Evolutionary conservation across 1,284 basidiomycete genomes (phyloP).

Genomic region (Puccinia horiana): DNA sequence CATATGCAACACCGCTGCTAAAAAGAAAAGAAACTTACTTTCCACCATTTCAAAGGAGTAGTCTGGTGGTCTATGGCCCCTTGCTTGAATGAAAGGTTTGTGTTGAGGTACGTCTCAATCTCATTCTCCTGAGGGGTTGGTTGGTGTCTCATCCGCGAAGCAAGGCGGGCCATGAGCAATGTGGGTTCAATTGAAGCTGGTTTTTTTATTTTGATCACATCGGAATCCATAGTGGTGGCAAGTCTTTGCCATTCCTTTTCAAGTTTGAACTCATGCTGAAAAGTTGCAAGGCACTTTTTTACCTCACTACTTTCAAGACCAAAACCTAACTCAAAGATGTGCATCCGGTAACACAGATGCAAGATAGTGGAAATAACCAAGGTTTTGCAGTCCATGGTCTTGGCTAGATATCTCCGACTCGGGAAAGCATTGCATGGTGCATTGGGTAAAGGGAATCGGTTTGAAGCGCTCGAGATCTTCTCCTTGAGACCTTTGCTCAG

Average conservation of each 20-base stretch:
- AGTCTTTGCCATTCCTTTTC: background rate
- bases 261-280: background rate
- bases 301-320: background rate
- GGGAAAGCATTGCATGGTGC: background rate
- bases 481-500: background rate
- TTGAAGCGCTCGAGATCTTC: background rate
- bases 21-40: no score
- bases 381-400: background rate
- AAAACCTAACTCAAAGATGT: conserved; percentile 3
- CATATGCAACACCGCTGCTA: no score
- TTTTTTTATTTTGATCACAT: background rate
- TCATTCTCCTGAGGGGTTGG: background rate
- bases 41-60: background rate
- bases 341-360: background rate
- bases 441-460: background rate
- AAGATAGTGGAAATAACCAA: background rate
- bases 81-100: background rate
- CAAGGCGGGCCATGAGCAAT: background rate
- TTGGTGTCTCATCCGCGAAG: background rate
- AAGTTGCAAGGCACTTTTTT: background rate
- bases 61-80: background rate
- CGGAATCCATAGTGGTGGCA: background rate
- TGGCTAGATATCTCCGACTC: conserved; percentile 9
- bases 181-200: background rate
- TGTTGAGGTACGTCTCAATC: background rate